Conservation (phyloP, 106 monocot genomes). For the Amphibolis antarctica region DNA sequence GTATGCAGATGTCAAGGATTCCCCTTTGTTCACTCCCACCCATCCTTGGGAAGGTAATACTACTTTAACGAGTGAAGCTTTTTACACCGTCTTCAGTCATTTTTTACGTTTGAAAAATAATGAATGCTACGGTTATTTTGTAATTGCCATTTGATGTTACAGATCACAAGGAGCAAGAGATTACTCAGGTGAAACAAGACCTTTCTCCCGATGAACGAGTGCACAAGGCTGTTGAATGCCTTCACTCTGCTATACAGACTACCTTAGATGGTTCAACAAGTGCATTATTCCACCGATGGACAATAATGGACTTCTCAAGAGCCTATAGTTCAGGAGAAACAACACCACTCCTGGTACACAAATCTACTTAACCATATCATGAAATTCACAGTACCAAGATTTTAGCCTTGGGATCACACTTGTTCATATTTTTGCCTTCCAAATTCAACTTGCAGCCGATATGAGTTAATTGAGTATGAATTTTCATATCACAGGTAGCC, state of each 20-base stretch:
- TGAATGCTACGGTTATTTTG: no score
- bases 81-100: no score
- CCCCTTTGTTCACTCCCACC: constrained; percentile 52
- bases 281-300: constrained; percentile 58
- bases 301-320: constrained; percentile 52
- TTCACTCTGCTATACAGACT: constrained; percentile 26
- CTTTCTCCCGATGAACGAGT: constrained; percentile 45
- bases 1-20: constrained; percentile 49
- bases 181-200: constrained; percentile 27
- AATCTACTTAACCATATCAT: no score
- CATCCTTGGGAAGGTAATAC: constrained; percentile 45
- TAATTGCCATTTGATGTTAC: not conserved
- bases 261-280: not conserved
- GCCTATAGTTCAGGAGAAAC: constrained; percentile 56
- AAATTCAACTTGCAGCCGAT: no score
- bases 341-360: constrained; percentile 52
- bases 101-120: not conserved
- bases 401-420: not conserved
- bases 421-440: no score
- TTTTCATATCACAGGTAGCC: constrained; percentile 58
- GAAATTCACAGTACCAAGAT: no score
- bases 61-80: not conserved
- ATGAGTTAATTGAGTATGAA: no score
- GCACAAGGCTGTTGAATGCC: constrained; percentile 39
- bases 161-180: constrained; percentile 60